phyloP scores from a whole-genome alignment of 164 flowering plant species.

The Sextonia rubra region DNA sequence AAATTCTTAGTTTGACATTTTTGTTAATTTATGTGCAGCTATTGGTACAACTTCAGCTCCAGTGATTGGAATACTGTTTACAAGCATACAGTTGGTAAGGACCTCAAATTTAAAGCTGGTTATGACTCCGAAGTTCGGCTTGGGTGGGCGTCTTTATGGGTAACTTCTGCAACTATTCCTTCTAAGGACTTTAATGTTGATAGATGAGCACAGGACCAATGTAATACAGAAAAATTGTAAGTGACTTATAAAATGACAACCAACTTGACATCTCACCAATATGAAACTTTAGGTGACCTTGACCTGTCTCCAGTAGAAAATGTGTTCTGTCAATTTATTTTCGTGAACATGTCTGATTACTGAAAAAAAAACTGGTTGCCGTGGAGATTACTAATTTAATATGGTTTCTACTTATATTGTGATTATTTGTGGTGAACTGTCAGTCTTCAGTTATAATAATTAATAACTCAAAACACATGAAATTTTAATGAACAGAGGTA shows the following conservation, averaged over 20 bases:
- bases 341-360: no score
- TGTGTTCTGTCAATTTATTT: no score
- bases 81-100: conserved; percentile 74
- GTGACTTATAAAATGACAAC: no score
- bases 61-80: conserved; percentile 82
- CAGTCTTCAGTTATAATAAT: no score
- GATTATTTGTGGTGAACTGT: no score
- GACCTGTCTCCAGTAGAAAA: no score
- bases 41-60: conserved; percentile 74
- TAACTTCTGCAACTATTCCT: conserved; percentile 21
- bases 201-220: neutral
- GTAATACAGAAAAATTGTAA: neutral
- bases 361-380: neutral
- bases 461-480: neutral
- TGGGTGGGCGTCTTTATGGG: conserved; percentile 98
- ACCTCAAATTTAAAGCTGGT: conserved; percentile 85
- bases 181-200: neutral
- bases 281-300: no score
- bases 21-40: conserved; percentile 39
- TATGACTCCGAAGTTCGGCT: conserved; percentile 89
- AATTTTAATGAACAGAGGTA: neutral
- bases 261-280: no score
- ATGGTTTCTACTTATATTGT: neutral
- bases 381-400: no score
- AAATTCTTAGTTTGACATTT: neutral